Percentiles rank a stretch among this genome's conserved stretches.
These are phyloP conservation scores for Apium graveolens DNA, from an alignment of 129 eudicot species.

Conservation along the genomic window DNA sequence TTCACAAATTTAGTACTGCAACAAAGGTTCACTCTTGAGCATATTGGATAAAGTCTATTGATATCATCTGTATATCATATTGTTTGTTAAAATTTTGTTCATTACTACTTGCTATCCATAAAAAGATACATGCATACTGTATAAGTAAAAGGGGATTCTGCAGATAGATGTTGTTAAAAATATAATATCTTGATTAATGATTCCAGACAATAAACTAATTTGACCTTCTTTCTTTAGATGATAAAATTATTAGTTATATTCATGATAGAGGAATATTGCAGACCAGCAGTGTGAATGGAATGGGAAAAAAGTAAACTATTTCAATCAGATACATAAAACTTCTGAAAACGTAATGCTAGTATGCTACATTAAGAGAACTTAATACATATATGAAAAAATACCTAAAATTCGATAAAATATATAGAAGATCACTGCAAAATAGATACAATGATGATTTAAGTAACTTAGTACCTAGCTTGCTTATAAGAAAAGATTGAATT, in stretches of 20 bases:
- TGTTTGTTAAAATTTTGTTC: neutral
- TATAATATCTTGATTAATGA: too few species aligned
- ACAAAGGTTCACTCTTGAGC: neutral
- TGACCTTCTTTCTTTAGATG: too few species aligned
- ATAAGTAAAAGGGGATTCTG: slow-evolving; percentile 32
- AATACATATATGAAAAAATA: too few species aligned
- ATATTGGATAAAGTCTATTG: neutral
- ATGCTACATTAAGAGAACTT: neutral
- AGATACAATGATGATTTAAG: neutral
- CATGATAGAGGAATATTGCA: too few species aligned
- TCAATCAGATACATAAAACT: neutral
- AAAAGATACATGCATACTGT: slow-evolving; percentile 28
- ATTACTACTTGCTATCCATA: neutral
- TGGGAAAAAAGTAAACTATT: neutral
- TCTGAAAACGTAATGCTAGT: neutral
- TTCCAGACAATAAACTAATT: too few species aligned
- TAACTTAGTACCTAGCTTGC: neutral
- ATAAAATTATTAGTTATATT: too few species aligned
- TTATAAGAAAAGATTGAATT: neutral
- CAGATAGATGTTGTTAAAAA: neutral
- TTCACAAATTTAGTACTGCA: neutral
- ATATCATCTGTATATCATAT: neutral
- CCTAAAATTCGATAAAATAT: neutral
- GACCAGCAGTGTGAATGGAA: neutral
- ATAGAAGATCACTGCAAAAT: neutral